Evolutionary conservation across 176 grass and related monocot species (phyloP).

Genomic region (Sorghum bicolor): DNA sequence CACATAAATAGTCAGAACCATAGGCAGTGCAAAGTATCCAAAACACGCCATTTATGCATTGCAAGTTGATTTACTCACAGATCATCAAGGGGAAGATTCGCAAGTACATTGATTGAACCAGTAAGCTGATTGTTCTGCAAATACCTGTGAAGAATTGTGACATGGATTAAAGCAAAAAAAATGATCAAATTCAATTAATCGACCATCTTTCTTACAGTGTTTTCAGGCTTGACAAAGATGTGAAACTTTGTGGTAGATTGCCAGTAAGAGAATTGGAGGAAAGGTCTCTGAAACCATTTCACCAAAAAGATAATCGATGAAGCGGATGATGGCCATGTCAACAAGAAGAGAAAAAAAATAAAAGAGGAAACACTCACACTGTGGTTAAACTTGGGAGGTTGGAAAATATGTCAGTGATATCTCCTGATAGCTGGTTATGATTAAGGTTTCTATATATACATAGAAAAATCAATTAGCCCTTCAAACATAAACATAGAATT

Average conservation of each 20-base stretch:
- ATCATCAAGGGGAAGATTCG: constrained; percentile 75
- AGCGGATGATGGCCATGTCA: neutral
- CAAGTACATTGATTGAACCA: constrained; percentile 74
- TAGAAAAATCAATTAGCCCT: constrained; percentile 16
- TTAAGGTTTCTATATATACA: constrained; percentile 62
- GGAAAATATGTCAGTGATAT: constrained; percentile 71
- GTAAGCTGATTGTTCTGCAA: constrained; percentile 96
- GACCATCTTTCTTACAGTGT: constrained; percentile 59
- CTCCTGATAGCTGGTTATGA: constrained; percentile 86
- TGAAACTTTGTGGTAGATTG: constrained; percentile 76
- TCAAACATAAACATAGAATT: constrained; percentile 1
- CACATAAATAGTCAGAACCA: constrained; percentile 31
- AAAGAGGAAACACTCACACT: constrained; percentile 51
- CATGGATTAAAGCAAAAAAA: neutral
- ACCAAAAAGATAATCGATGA: constrained; percentile 17
- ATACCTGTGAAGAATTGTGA: constrained; percentile 45
- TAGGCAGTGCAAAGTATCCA: constrained; percentile 5
- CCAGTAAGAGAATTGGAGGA: constrained; percentile 83
- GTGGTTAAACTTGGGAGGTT: constrained; percentile 72
- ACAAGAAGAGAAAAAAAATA: neutral
- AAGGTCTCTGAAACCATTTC: constrained; percentile 56
- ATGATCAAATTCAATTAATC: neutral
- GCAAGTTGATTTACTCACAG: constrained; percentile 57
- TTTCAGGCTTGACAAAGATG: constrained; percentile 58
- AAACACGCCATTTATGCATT: constrained; percentile 4